Conservation (phyloP, 139 green algal species). For the Desmodesmus armatus region DNA sequence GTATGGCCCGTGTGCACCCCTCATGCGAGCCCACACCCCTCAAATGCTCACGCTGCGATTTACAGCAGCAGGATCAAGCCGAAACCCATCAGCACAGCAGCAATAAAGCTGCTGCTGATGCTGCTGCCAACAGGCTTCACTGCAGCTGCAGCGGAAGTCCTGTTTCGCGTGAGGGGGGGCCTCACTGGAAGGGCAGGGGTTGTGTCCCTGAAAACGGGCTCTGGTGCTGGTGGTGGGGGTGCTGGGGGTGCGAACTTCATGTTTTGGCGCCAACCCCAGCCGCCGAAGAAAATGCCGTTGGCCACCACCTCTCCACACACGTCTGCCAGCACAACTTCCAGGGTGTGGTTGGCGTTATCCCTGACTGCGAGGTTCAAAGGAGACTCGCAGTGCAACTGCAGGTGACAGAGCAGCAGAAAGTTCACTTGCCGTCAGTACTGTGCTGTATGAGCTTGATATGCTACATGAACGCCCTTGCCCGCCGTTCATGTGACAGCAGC, state of each 20-base stretch:
- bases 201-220: conserved; percentile 16
- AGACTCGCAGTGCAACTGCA: conserved; percentile 43
- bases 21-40: too few relatives aligned
- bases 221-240: conserved; percentile 23
- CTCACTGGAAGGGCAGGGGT: background rate
- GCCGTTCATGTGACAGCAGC: too few relatives aligned
- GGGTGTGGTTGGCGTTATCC: conserved; percentile 47
- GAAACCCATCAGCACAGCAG: background rate
- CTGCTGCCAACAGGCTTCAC: background rate
- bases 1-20: too few relatives aligned
- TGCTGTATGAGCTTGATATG: too few relatives aligned
- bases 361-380: conserved; percentile 40
- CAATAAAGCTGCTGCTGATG: background rate
- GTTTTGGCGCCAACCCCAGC: conserved; percentile 47
- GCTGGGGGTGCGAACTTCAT: conserved; percentile 29
- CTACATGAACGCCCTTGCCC: too few relatives aligned
- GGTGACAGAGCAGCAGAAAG: background rate
- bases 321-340: conserved; percentile 43
- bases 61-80: conserved; percentile 1
- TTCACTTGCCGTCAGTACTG: too few relatives aligned
- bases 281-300: conserved; percentile 47
- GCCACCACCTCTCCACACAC: conserved; percentile 34
- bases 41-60: conserved; percentile 2
- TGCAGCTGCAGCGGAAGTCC: background rate
- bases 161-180: background rate